Evolutionary conservation across 306 rosid species (phyloP).

Genomic region (Delonix regia): DNA sequence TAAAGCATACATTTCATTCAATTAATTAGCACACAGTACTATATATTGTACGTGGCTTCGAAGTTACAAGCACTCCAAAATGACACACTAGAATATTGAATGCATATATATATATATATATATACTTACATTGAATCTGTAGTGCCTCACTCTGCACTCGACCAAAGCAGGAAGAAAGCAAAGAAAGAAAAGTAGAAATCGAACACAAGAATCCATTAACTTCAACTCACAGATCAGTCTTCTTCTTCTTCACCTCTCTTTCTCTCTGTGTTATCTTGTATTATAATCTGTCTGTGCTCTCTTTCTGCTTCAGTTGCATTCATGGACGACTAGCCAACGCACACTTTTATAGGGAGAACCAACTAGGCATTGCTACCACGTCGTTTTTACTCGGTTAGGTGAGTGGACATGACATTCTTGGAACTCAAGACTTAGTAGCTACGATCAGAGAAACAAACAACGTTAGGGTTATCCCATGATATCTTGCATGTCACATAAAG

Average conservation of each 20-base stretch:
- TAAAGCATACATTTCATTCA: constrained; percentile 3
- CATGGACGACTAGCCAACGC: constrained; percentile 52
- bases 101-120: too few species aligned
- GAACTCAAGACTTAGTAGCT: constrained; percentile 39
- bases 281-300: constrained; percentile 24
- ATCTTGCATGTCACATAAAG: constrained; percentile 82
- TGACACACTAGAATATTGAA: background rate
- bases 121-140: constrained; percentile 77
- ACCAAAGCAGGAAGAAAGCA: constrained; percentile 74
- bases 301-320: constrained; percentile 31
- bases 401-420: constrained; percentile 52
- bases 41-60: background rate
- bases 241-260: background rate
- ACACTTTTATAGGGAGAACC: constrained; percentile 55
- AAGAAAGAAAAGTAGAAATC: constrained; percentile 50
- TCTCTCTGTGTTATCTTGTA: background rate
- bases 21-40: background rate
- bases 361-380: constrained; percentile 57
- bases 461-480: constrained; percentile 16
- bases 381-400: constrained; percentile 88
- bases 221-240: constrained; percentile 18
- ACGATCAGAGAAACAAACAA: background rate
- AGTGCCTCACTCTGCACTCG: constrained; percentile 72
- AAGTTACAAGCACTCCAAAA: background rate
- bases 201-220: constrained; percentile 59